Evolutionary conservation across 305 asterid genomes (phyloP).

Genomic region (Rubia balearica): DNA sequence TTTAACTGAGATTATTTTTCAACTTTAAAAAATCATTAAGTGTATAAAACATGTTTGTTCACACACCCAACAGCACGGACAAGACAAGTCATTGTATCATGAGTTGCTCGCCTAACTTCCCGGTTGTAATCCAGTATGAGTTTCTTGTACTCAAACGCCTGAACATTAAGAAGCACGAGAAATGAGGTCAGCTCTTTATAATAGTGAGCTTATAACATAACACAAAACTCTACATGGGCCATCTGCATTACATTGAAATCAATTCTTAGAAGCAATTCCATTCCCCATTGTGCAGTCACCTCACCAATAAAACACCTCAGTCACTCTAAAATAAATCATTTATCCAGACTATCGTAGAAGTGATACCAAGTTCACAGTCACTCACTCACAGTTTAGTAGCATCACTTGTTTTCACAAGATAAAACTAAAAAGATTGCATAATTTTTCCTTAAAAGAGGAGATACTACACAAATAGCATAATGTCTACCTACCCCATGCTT

Average conservation of each 20-base stretch:
- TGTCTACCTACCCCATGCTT: too few species aligned
- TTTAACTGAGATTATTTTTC: background rate
- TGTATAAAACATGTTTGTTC: conserved; percentile 3
- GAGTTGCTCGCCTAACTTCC: conserved; percentile 95
- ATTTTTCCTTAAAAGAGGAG: too few species aligned
- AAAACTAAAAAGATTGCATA: too few species aligned
- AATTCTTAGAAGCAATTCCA: background rate
- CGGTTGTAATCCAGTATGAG: conserved; percentile 85
- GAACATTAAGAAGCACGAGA: conserved; percentile 14
- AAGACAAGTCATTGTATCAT: conserved; percentile 81
- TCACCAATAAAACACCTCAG: background rate
- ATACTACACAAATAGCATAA: too few species aligned
- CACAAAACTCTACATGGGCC: background rate
- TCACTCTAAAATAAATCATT: background rate
- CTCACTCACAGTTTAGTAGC: background rate
- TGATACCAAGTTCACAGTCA: background rate
- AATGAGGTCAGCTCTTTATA: background rate
- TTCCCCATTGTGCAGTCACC: background rate
- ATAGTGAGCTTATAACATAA: background rate
- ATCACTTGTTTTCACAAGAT: background rate
- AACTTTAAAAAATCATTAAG: background rate
- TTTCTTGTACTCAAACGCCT: conserved; percentile 96
- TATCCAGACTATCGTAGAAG: background rate
- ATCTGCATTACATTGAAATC: background rate
- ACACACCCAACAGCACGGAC: conserved; percentile 73